Conservation (phyloP, 805 yeast genomes). For the Candida koratica region DNA sequence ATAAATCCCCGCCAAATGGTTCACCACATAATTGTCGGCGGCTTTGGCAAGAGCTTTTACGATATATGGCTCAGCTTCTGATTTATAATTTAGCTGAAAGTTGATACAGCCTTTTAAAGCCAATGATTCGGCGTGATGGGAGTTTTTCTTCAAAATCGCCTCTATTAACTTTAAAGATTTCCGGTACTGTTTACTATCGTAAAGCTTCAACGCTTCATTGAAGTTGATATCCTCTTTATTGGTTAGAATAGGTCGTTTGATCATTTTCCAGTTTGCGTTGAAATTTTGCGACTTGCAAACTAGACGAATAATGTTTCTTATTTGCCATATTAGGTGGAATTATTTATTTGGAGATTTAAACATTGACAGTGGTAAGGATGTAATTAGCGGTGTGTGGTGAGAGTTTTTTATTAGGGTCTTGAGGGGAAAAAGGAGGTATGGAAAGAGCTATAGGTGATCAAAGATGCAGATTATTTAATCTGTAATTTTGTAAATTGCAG, state of each 20-base stretch:
- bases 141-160: slow-evolving; percentile 66
- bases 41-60: slow-evolving; percentile 58
- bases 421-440: too few relatives aligned
- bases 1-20: slow-evolving; percentile 84
- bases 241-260: slow-evolving; percentile 28
- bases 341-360: too few relatives aligned
- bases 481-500: too few relatives aligned
- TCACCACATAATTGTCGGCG: slow-evolving; percentile 61
- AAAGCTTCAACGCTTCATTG: slow-evolving; percentile 75
- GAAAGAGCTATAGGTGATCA: too few relatives aligned
- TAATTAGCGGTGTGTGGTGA: too few relatives aligned
- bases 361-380: too few relatives aligned
- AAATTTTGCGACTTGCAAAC: slow-evolving; percentile 5
- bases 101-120: slow-evolving; percentile 80
- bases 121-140: slow-evolving; percentile 72
- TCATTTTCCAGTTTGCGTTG: slow-evolving; percentile 2
- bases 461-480: too few relatives aligned
- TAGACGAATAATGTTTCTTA: too few relatives aligned
- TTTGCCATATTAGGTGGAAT: too few relatives aligned
- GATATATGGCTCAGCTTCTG: slow-evolving; percentile 62
- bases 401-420: too few relatives aligned
- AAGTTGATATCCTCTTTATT: slow-evolving; percentile 72
- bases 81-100: slow-evolving; percentile 47
- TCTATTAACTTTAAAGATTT: slow-evolving; percentile 79
- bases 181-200: slow-evolving; percentile 82